phyloP scores from a whole-genome alignment of 257 asterid genomes.

The Solanum paucissectum region DNA sequence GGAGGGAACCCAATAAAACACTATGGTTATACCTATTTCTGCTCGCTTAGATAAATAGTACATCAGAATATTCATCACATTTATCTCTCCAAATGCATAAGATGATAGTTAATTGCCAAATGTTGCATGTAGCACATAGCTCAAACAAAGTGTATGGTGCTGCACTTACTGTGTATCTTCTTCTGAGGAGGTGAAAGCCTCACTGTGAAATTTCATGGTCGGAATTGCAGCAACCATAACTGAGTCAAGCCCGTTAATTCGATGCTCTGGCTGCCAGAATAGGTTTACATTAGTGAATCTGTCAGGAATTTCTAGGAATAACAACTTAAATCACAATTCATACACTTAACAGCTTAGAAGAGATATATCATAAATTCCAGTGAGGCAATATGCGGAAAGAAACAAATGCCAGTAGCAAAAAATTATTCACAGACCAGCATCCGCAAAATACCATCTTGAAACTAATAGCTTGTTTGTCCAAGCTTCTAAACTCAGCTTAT shows the following conservation, averaged over 20 bases:
- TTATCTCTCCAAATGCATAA: background rate
- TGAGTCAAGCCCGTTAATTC: constrained; percentile 62
- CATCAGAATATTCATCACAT: background rate
- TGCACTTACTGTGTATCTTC: constrained; percentile 76
- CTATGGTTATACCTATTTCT: background rate
- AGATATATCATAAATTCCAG: background rate
- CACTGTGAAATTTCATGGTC: constrained; percentile 59
- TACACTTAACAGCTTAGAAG: background rate
- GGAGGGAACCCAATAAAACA: background rate
- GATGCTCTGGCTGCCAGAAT: constrained; percentile 53
- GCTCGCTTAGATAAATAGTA: background rate
- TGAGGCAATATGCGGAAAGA: background rate
- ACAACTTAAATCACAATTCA: background rate
- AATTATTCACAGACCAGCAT: background rate
- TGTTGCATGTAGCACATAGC: background rate
- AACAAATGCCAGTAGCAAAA: background rate
- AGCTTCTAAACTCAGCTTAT: background rate
- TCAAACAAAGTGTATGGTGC: background rate
- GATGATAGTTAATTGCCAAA: background rate
- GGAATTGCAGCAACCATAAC: constrained; percentile 80
- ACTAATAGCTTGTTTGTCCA: background rate
- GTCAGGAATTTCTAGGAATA: background rate
- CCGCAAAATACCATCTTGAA: background rate
- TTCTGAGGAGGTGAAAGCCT: constrained; percentile 59
- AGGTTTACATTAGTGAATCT: background rate